Evolutionary conservation across 2,329 filamentous ascomycete species (phyloP).

Genomic region (Alternaria postmessia): DNA sequence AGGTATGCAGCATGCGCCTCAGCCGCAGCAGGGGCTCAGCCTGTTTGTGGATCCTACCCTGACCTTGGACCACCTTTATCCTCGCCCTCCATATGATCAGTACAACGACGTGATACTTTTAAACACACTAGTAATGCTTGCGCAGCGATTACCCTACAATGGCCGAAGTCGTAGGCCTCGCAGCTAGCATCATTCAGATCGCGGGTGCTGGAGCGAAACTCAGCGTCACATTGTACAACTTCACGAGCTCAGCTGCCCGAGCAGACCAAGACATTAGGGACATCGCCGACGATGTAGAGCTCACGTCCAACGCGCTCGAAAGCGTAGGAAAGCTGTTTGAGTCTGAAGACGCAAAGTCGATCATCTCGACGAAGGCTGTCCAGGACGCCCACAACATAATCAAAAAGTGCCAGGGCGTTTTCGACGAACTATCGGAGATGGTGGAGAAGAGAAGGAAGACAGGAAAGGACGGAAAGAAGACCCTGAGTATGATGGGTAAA

Average conservation of each 20-base stretch:
- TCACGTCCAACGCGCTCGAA: slow-evolving; percentile 35
- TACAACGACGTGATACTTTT: too few species aligned
- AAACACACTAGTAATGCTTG: background rate
- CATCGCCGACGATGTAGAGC: slow-evolving; percentile 37
- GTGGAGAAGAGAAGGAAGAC: slow-evolving; percentile 30
- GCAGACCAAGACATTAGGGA: slow-evolving; percentile 35
- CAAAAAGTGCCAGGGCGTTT: slow-evolving; percentile 36
- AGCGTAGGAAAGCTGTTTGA: slow-evolving; percentile 33
- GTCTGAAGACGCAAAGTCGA: slow-evolving; percentile 18
- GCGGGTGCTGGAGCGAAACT: slow-evolving; percentile 34
- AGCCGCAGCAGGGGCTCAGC: background rate
- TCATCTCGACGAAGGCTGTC: slow-evolving; percentile 34
- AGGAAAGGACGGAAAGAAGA: slow-evolving; percentile 25
- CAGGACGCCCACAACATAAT: slow-evolving; percentile 33
- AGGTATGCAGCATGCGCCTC: background rate
- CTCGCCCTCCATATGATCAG: background rate
- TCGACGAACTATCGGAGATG: slow-evolving; percentile 33
- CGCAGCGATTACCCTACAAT: slow-evolving; percentile 13
- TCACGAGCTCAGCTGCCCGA: slow-evolving; percentile 26
- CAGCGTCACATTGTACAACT: slow-evolving; percentile 35
- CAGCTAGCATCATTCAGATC: slow-evolving; percentile 37
- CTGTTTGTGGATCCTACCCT: background rate
- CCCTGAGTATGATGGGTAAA: slow-evolving; percentile 26
- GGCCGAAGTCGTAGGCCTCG: slow-evolving; percentile 36
- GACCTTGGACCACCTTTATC: background rate